Percentiles rank a stretch among this genome's conserved stretches.
Conservation (phyloP, 305 asterid species). For the Ajuga reptans region DNA sequence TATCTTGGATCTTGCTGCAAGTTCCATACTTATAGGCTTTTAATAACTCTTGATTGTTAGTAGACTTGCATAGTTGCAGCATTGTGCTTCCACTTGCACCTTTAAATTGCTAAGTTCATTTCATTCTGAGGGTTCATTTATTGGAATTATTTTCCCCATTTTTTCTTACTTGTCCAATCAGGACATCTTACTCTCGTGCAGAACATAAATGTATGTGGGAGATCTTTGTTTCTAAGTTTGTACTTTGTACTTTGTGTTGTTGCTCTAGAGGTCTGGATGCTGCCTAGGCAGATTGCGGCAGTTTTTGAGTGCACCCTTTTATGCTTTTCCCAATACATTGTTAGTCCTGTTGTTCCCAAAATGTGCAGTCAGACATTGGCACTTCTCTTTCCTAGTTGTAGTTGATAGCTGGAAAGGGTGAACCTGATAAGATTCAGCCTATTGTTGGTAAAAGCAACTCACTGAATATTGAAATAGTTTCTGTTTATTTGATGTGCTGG, state of each 20-base stretch:
- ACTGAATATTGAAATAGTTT: slow-evolving; percentile 10
- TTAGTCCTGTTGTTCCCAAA: neutral
- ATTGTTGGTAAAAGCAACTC: too few relatives aligned
- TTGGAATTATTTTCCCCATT: neutral
- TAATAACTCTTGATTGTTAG: neutral
- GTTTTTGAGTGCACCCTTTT: neutral
- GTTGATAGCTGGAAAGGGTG: neutral
- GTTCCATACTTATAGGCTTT: neutral
- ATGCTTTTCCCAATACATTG: neutral
- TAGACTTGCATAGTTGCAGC: neutral
- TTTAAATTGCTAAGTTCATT: neutral
- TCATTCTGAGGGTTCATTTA: neutral
- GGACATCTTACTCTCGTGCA: neutral
- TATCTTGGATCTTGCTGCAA: neutral
- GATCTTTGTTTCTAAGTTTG: neutral
- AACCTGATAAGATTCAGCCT: neutral
- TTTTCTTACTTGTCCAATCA: neutral
- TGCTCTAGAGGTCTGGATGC: neutral
- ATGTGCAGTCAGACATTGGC: neutral
- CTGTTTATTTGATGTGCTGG: neutral
- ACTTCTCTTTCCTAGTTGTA: neutral
- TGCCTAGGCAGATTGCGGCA: slow-evolving; percentile 1
- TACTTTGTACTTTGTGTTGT: neutral
- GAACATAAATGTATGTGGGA: neutral
- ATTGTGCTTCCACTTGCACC: neutral